Percentiles rank a stretch among this genome's conserved stretches.
phyloP scores from a whole-genome alignment of 768 basidiomycete genomes.

The Boletus vermiculosoides region DNA sequence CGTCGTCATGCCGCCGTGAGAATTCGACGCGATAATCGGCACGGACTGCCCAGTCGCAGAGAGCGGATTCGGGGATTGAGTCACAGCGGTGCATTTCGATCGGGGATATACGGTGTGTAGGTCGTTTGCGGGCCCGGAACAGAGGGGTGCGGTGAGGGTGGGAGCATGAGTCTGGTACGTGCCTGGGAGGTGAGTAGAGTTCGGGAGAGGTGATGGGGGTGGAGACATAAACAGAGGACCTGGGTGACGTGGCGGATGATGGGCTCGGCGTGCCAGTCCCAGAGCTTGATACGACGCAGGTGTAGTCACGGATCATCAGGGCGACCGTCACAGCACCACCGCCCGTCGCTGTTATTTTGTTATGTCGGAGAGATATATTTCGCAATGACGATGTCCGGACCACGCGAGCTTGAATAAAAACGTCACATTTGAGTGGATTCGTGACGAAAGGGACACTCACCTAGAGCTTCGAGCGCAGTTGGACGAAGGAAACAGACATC shows the following conservation, averaged over 20 bases:
- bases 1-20: constrained; percentile 52
- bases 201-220: constrained; percentile 33
- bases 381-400: constrained; percentile 81
- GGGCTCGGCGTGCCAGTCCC: background rate
- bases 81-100: constrained; percentile 41
- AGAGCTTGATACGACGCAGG: constrained; percentile 58
- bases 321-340: constrained; percentile 92
- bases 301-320: constrained; percentile 95
- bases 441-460: constrained; percentile 43
- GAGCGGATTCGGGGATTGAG: constrained; percentile 36
- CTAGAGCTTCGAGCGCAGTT: constrained; percentile 73
- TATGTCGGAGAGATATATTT: constrained; percentile 88
- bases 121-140: constrained; percentile 59
- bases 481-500: constrained; percentile 83
- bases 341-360: constrained; percentile 80
- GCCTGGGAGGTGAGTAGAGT: constrained; percentile 19
- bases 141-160: constrained; percentile 51
- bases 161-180: constrained; percentile 42
- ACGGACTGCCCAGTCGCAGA: constrained; percentile 47
- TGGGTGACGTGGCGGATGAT: constrained; percentile 10
- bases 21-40: constrained; percentile 68
- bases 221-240: constrained; percentile 31
- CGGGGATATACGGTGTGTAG: constrained; percentile 80
- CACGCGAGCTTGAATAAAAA: constrained; percentile 56
- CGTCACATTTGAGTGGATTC: background rate